These are phyloP conservation scores for Pyracantha coccinea DNA, from an alignment of 331 rosid genomes.

Conservation along the genomic window DNA sequence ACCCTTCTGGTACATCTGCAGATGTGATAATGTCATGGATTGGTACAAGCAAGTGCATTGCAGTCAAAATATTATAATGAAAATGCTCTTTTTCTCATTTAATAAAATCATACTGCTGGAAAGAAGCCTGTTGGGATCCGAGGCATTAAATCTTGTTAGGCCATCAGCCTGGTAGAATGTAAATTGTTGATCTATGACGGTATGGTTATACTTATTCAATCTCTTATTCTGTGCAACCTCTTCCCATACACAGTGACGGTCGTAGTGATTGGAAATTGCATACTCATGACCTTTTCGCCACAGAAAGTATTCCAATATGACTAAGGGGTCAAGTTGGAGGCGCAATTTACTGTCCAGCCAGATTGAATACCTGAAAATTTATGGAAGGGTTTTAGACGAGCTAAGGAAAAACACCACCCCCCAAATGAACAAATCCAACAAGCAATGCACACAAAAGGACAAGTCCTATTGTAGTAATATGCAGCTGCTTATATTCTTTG, in stretches of 20 bases:
- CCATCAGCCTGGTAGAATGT: slow-evolving; percentile 85
- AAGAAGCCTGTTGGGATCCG: slow-evolving; percentile 75
- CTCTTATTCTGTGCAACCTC: slow-evolving; percentile 82
- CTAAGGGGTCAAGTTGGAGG: slow-evolving; percentile 83
- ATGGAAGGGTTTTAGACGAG: neutral
- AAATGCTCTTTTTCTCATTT: neutral
- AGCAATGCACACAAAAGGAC: neutral
- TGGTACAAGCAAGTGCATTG: neutral
- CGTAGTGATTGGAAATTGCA: slow-evolving; percentile 87
- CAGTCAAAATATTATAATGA: slow-evolving; percentile 1
- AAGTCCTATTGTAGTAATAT: neutral
- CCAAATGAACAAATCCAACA: neutral
- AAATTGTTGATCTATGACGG: slow-evolving; percentile 71
- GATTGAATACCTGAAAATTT: slow-evolving; percentile 66
- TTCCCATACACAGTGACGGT: slow-evolving; percentile 93
- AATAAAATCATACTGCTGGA: slow-evolving; percentile 71
- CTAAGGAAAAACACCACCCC: neutral
- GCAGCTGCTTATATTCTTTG: neutral
- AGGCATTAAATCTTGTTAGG: slow-evolving; percentile 65
- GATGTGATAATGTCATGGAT: neutral
- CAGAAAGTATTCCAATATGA: slow-evolving; percentile 79
- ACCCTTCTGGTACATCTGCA: slow-evolving; percentile 90
- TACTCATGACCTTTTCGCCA: slow-evolving; percentile 91
- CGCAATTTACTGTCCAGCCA: slow-evolving; percentile 97
- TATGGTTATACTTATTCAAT: slow-evolving; percentile 85